Evolutionary conservation across 2,329 filamentous ascomycete genomes (phyloP).

Genomic region (Parafenestella ontariensis): DNA sequence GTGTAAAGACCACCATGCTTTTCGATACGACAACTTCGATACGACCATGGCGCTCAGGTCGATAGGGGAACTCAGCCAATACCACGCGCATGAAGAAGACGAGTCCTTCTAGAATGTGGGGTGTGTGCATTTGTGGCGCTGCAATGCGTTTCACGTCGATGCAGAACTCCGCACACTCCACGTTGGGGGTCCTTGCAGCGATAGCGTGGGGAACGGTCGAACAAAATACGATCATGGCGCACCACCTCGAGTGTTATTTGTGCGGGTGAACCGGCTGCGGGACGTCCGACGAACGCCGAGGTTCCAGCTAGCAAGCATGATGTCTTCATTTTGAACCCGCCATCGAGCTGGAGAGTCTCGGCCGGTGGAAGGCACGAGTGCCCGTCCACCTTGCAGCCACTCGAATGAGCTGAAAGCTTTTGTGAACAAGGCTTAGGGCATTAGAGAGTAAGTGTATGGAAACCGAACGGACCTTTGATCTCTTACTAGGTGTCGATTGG

Average conservation of each 20-base stretch:
- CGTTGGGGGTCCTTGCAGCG: background rate
- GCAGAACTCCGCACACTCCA: background rate
- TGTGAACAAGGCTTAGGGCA: background rate
- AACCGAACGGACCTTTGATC: background rate
- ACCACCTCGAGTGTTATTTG: background rate
- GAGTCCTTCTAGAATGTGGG: conserved; percentile 1
- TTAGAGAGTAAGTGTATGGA: background rate
- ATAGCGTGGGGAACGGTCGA: background rate
- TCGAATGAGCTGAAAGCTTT: background rate
- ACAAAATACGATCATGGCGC: background rate
- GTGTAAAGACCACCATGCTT: background rate
- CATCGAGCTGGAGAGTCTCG: background rate
- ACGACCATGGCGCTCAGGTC: background rate
- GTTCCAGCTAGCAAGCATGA: background rate
- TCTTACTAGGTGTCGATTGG: background rate
- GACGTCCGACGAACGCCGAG: background rate
- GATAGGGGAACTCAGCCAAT: background rate
- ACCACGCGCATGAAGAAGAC: background rate
- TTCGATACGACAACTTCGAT: no score
- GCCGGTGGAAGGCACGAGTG: background rate
- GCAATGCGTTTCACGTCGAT: background rate
- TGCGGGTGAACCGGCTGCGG: background rate
- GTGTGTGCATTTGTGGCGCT: background rate
- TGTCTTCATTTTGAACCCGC: background rate
- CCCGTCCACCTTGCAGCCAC: background rate